A percentile compares a stretch with the other conserved stretches of the same genome.
Evolutionary conservation across 139 green algal species (phyloP).

Genomic region (Klebsormidium nitens): DNA sequence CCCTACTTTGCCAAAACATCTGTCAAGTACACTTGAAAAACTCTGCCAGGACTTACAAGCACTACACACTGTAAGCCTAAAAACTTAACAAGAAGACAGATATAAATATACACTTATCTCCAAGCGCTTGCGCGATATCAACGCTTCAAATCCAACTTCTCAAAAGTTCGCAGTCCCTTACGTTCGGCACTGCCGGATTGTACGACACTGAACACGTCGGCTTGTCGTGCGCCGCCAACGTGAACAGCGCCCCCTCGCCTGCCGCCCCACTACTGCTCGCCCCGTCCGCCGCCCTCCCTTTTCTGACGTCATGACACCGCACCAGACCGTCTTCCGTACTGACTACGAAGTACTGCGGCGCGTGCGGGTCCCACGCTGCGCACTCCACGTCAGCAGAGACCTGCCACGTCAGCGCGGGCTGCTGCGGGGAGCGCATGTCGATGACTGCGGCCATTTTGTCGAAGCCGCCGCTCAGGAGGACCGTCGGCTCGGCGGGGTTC

Average conservation of each 20-base stretch:
- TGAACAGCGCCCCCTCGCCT: constrained; percentile 60
- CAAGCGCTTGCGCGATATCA: not conserved
- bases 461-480: constrained; percentile 84
- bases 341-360: constrained; percentile 79
- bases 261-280: constrained; percentile 56
- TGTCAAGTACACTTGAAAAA: too few relatives aligned
- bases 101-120: too few relatives aligned
- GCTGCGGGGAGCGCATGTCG: constrained; percentile 55
- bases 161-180: constrained; percentile 6
- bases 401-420: constrained; percentile 49
- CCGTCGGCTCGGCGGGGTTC: constrained; percentile 77
- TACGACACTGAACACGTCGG: constrained; percentile 53
- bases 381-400: constrained; percentile 82
- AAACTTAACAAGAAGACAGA: too few relatives aligned
- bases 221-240: constrained; percentile 75
- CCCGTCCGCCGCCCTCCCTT: not conserved
- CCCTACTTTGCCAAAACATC: too few relatives aligned
- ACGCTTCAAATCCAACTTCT: constrained; percentile 14
- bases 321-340: constrained; percentile 48
- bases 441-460: constrained; percentile 73
- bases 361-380: constrained; percentile 71
- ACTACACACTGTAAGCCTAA: too few relatives aligned
- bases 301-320: constrained; percentile 34
- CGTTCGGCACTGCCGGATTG: constrained; percentile 45
- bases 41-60: too few relatives aligned